Base-by-base conservation (phyloP, 1,284 basidiomycete genomes). In the Moniliella sp. region DNA sequence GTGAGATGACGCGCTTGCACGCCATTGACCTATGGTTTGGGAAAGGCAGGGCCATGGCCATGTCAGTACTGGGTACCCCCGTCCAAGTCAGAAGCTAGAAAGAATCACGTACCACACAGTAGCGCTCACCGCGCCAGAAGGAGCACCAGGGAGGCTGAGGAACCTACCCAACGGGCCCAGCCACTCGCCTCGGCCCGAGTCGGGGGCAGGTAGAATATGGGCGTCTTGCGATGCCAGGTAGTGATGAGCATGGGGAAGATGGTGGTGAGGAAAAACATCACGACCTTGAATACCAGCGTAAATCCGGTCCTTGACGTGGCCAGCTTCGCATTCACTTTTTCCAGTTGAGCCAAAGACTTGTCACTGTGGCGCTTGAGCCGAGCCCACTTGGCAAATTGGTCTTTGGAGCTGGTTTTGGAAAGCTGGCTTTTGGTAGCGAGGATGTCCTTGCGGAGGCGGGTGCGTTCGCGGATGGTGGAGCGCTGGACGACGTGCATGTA, bases 371-470 rank as follows among this genome's bases (percentile, higher is more conserved):
- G 65, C 50, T 79, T 67, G 49, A 97, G 64, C 65, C 84, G 88
- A 27, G 88, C 88, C 91, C 91, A 97, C 64, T 84, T 94, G 11
- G 86, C 80, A 61, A 99, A 97, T 58, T 97, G 78, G 57, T 94
- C 88, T 60, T 97, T 88, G 9, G 82, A 79, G 48, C 78, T 83
- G 17, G 86, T 97, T 52, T 75, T 73, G 37, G 76, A 64, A 5
- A 97, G 71, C 58, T 93, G 79, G 23, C 78, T 71, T 65, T 88
- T 86, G 31, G 71, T 40, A 78, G 75, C 14, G 27, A 36, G 42
- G 18, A 58, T 39, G n/a, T 52, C 46, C 13, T 34, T 38, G 14
- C 49, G 48, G 18, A 49, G 35, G 2, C 27, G 5, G 4, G 34
- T 40, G 28, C 47, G 50, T 9, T 32, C 14, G 15, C 32, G 25